Percentiles rank a stretch among this genome's conserved stretches.
These are phyloP conservation scores for Pichia inconspicua DNA, from an alignment of 1,139 yeast genomes.

Conservation along the genomic window DNA sequence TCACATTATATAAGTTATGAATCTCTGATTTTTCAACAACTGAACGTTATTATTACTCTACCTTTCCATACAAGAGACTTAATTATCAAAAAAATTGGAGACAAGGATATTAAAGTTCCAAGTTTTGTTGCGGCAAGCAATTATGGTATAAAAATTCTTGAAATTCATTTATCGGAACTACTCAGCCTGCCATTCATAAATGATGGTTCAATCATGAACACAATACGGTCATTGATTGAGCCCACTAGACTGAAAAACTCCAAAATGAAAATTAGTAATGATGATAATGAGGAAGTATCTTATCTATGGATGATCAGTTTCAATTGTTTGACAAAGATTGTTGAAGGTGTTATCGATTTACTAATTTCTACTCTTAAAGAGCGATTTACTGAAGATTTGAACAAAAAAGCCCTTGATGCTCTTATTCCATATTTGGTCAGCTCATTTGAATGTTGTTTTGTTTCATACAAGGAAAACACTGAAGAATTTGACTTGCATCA, in stretches of 20 bases:
- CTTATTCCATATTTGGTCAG: slow-evolving; percentile 42
- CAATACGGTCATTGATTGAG: slow-evolving; percentile 35
- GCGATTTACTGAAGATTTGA: slow-evolving; percentile 19
- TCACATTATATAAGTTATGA: slow-evolving; percentile 31
- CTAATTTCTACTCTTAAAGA: slow-evolving; percentile 22
- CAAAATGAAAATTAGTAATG: background rate
- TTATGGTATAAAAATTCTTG: slow-evolving; percentile 38
- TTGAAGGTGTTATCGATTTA: slow-evolving; percentile 24
- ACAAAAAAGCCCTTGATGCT: slow-evolving; percentile 27
- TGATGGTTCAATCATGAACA: slow-evolving; percentile 39
- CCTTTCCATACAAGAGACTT: slow-evolving; percentile 55
- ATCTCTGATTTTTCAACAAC: slow-evolving; percentile 43
- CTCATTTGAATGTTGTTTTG: slow-evolving; percentile 37
- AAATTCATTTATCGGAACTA: slow-evolving; percentile 30
- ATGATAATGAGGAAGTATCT: background rate
- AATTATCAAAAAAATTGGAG: slow-evolving; percentile 33
- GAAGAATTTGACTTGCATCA: slow-evolving; percentile 38
- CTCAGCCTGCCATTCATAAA: slow-evolving; percentile 33
- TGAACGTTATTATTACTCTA: slow-evolving; percentile 43
- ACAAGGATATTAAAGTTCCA: slow-evolving; percentile 35
- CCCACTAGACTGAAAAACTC: slow-evolving; percentile 24
- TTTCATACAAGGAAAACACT: slow-evolving; percentile 23
- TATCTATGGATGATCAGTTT: slow-evolving; percentile 41
- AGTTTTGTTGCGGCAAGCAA: slow-evolving; percentile 61
- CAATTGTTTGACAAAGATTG: slow-evolving; percentile 22